Percentiles rank a stretch among this genome's conserved stretches.
phyloP scores from a whole-genome alignment of 192 early-diverging fungal genomes.

The Mortierella hygrophila region DNA sequence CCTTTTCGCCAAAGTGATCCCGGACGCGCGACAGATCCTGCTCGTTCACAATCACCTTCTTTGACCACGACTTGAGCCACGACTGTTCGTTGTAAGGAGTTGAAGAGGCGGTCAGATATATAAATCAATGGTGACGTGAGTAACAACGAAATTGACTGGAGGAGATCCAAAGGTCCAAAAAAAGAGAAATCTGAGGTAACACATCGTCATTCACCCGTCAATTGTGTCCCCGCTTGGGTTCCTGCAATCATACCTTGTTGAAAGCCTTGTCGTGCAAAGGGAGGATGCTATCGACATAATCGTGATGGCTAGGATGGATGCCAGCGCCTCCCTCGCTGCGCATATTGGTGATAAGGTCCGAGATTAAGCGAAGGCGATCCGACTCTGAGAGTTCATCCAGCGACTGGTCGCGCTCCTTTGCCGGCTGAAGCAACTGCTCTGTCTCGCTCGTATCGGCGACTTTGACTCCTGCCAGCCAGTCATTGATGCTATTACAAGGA shows the following conservation, averaged over 20 bases:
- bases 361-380: conserved; percentile 72
- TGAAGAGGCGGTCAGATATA: background rate
- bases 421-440: conserved; percentile 21
- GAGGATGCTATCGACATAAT: conserved; percentile 76
- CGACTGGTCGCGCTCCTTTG: conserved; percentile 33
- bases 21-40: conserved; percentile 81
- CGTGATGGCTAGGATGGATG: conserved; percentile 62
- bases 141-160: background rate
- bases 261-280: conserved; percentile 86
- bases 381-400: conserved; percentile 54
- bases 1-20: conserved; percentile 89
- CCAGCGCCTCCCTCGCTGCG: conserved; percentile 72
- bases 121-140: conserved; percentile 4
- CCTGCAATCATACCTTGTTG: conserved; percentile 67
- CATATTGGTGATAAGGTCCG: conserved; percentile 72
- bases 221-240: background rate
- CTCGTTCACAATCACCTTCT: conserved; percentile 82
- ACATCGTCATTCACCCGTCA: background rate
- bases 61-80: conserved; percentile 88
- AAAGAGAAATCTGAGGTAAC: background rate
- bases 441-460: conserved; percentile 52
- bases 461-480: conserved; percentile 78
- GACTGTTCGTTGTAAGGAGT: conserved; percentile 34
- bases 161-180: background rate
- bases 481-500: conserved; percentile 69